Base-by-base conservation (phyloP, 2,329 filamentous ascomycete genomes). In the Arthrobotrys sphaeroides region DNA sequence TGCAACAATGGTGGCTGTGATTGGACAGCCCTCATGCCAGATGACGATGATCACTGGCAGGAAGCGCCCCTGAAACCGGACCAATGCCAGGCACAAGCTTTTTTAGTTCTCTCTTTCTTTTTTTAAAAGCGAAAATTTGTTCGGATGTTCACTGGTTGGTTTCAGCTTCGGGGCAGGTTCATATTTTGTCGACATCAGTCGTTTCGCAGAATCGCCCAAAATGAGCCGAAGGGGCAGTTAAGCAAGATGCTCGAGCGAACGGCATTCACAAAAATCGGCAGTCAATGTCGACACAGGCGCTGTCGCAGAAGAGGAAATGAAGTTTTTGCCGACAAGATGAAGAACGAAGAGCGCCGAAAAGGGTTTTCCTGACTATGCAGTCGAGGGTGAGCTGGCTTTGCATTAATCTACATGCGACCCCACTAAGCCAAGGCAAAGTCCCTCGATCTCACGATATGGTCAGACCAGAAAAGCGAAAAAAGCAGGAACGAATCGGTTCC, bases 181-280 rank as follows among this genome's bases (percentile, higher is more conserved):
- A 47, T 74, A 62, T 62, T 62, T 74, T 28, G 55, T 68, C 62
- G 62, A 74, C 70, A 61, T 45, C 61, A 74, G 24, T 36, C 55
- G 70, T 68, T 74, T 74, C 69, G 69, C 45, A 36, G 62, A 38
- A 13, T 57, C 33, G 16, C 10, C 31, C 61, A 55, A 68, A 74
- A 68, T 74, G 64, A 74, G 13, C 31, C 36, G 62, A 57, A 74
- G 70, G 70, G 70, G 62, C 62, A 43, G 43, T 47, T 57, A 55
- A 55, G 28, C 61, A 59, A 18, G 53, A 61, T 61, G 43, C 38
- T 59, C 28, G 49, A 51, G 40, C 51, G 65, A 49, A 51, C 40
- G 40, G 40, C 40, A 13, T 47, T 47, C 33, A 13, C 18, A n/a
- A 18, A 12, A 33, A 18, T 43, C 55, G 16, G 55, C 22, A 31